These are phyloP conservation scores for Papilionanthe hybrid DNA, from an alignment of 116 monocot species.

Conservation along the genomic window DNA sequence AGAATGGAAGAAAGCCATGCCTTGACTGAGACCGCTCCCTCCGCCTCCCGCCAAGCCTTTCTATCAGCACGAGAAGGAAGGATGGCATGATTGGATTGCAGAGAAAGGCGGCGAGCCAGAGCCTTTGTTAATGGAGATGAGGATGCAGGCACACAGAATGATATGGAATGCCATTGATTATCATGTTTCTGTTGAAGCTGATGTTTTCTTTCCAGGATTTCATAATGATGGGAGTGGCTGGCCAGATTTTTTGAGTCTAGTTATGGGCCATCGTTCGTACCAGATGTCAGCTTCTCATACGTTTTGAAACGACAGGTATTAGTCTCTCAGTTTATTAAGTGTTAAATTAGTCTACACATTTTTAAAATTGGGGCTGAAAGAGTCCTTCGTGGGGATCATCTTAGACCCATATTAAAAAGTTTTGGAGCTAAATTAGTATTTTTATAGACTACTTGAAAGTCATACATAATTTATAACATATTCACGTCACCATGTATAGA, in stretches of 20 bases:
- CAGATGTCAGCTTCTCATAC: conserved; percentile 39
- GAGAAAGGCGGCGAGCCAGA: conserved; percentile 38
- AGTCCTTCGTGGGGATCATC: too few species aligned
- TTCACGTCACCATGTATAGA: too few species aligned
- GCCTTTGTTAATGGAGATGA: conserved; percentile 23
- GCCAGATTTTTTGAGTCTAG: conserved; percentile 59
- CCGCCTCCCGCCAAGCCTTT: conserved; percentile 61
- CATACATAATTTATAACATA: too few species aligned
- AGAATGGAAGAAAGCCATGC: conserved; percentile 52
- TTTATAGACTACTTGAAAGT: too few species aligned
- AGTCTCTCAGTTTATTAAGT: too few species aligned
- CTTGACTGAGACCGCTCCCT: conserved; percentile 58
- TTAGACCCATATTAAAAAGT: too few species aligned
- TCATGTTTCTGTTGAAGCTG: conserved; percentile 57
- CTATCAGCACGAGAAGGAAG: conserved; percentile 45
- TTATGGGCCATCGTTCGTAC: conserved; percentile 72
- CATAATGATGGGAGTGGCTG: conserved; percentile 41
- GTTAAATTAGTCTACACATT: too few species aligned
- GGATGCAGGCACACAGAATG: conserved; percentile 49
- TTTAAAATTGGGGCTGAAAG: too few species aligned
- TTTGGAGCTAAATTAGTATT: too few species aligned
- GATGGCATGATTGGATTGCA: conserved; percentile 66
- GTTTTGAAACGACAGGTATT: conserved; percentile 64
- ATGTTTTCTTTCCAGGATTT: conserved; percentile 69
- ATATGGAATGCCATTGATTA: conserved; percentile 76